Conservation (phyloP, 805 yeast species). For the Candida michaelii region DNA sequence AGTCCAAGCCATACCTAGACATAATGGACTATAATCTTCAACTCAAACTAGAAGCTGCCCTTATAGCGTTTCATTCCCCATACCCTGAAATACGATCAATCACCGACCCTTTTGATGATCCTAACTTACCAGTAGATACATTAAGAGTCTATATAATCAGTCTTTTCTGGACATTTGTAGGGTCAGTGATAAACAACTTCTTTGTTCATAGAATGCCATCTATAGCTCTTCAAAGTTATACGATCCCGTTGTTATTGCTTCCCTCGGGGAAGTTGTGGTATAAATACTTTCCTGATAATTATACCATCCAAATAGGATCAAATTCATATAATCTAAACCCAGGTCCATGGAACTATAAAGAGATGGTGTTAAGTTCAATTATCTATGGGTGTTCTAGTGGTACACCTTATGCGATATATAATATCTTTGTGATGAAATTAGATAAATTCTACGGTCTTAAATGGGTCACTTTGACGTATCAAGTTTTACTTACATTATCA, state of each 20-base stretch:
- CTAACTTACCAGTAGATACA: slow-evolving; percentile 31
- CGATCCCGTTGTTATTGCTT: slow-evolving; percentile 38
- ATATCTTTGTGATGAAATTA: slow-evolving; percentile 44
- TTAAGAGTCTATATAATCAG: slow-evolving; percentile 41
- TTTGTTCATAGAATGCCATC: slow-evolving; percentile 43
- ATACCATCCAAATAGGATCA: slow-evolving; percentile 24
- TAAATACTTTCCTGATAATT: slow-evolving; percentile 25
- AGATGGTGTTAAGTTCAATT: slow-evolving; percentile 46
- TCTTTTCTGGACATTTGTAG: slow-evolving; percentile 41
- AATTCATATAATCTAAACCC: slow-evolving; percentile 32
- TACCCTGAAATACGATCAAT: slow-evolving; percentile 42
- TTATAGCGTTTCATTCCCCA: slow-evolving; percentile 40
- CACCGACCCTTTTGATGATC: slow-evolving; percentile 40
- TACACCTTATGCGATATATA: slow-evolving; percentile 42
- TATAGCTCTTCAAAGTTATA: slow-evolving; percentile 33
- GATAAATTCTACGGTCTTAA: slow-evolving; percentile 42
- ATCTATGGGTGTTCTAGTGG: slow-evolving; percentile 44
- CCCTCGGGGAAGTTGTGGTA: slow-evolving; percentile 45
- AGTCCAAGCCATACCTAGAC: slow-evolving; percentile 23
- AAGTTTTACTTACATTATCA: slow-evolving; percentile 50
- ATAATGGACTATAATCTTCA: slow-evolving; percentile 36
- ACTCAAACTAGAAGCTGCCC: slow-evolving; percentile 35
- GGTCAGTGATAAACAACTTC: slow-evolving; percentile 40
- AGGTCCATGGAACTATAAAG: slow-evolving; percentile 45
- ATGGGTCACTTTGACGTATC: slow-evolving; percentile 53